These are phyloP conservation scores for Monosporascus ibericus DNA, from an alignment of 2,329 filamentous ascomycete genomes.

Conservation along the genomic window DNA sequence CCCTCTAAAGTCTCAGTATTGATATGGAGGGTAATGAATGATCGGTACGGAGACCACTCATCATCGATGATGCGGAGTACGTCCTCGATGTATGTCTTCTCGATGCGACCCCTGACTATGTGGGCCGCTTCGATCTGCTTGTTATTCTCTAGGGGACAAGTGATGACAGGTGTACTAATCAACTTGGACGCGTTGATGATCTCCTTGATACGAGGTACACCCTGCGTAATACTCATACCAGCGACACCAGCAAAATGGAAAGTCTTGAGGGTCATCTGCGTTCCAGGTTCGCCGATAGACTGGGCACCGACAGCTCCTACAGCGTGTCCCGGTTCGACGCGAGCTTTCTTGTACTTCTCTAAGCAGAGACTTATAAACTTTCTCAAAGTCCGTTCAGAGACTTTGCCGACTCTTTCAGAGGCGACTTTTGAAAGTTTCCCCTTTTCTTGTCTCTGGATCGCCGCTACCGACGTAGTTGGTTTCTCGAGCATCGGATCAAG, in stretches of 20 bases:
- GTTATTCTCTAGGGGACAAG: conserved; percentile 74
- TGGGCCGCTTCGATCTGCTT: conserved; percentile 72
- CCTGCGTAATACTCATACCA: conserved; percentile 98
- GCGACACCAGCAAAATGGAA: conserved; percentile 99
- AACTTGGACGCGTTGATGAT: conserved; percentile 96
- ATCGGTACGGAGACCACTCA: conserved; percentile 72
- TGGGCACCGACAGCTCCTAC: conserved; percentile 95
- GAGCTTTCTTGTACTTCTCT: conserved; percentile 83
- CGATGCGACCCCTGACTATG: conserved; percentile 86
- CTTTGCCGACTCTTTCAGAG: conserved; percentile 72
- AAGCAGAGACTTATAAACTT: conserved; percentile 78
- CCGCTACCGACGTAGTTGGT: conserved; percentile 15
- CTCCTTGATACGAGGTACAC: conserved; percentile 99
- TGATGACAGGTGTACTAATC: conserved; percentile 92
- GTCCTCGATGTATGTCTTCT: conserved; percentile 88
- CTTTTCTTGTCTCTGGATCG: conserved; percentile 25
- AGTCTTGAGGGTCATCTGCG: conserved; percentile 98
- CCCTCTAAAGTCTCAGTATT: conserved; percentile 73
- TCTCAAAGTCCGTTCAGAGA: conserved; percentile 67
- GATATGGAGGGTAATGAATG: conserved; percentile 74
- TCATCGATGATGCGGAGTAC: conserved; percentile 78
- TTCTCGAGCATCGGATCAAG: conserved; percentile 34
- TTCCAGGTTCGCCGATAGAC: conserved; percentile 96
- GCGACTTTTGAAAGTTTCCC: conserved; percentile 16
- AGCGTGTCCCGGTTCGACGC: conserved; percentile 89